Evolutionary conservation across 129 eudicot species (phyloP).

Genomic region (Tagetes patula): DNA sequence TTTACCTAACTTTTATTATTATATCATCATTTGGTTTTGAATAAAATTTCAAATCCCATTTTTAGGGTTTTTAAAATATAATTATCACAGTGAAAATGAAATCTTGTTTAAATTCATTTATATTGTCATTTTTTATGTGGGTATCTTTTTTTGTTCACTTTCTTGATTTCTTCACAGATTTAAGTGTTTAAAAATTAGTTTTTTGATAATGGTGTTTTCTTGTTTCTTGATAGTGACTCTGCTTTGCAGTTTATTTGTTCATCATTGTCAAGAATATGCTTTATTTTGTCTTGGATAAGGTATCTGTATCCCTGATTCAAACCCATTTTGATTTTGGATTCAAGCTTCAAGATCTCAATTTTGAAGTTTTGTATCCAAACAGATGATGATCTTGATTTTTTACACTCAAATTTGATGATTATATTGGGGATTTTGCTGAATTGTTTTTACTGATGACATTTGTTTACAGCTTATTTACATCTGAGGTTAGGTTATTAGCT

Average conservation of each 20-base stretch:
- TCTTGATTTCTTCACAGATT: slow-evolving; percentile 41
- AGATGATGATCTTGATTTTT: slow-evolving; percentile 7
- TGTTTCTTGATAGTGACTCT: slow-evolving; percentile 36
- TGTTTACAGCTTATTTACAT: neutral
- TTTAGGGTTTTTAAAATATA: slow-evolving; percentile 33
- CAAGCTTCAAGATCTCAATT: neutral
- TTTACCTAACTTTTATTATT: slow-evolving; percentile 40
- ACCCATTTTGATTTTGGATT: neutral
- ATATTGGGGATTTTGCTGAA: neutral
- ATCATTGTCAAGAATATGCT: slow-evolving; percentile 38
- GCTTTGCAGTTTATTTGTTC: slow-evolving; percentile 27
- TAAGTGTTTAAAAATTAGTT: neutral
- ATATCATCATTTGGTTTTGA: slow-evolving; percentile 31
- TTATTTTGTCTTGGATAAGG: slow-evolving; percentile 13
- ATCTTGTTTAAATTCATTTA: neutral
- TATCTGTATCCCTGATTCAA: slow-evolving; percentile 25
- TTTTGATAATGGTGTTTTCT: slow-evolving; percentile 15
- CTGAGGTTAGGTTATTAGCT: slow-evolving; percentile 1
- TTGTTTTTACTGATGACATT: too few relatives aligned
- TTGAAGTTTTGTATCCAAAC: neutral
- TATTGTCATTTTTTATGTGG: slow-evolving; percentile 21
- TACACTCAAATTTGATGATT: neutral
- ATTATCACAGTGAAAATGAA: neutral
- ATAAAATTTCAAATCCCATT: slow-evolving; percentile 19
- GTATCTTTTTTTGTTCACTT: slow-evolving; percentile 37